A percentile compares a stretch with the other conserved stretches of the same genome.
These are phyloP conservation scores for Fusarium sp. DNA, from an alignment of 2,329 filamentous ascomycete species.

Conservation along the genomic window DNA sequence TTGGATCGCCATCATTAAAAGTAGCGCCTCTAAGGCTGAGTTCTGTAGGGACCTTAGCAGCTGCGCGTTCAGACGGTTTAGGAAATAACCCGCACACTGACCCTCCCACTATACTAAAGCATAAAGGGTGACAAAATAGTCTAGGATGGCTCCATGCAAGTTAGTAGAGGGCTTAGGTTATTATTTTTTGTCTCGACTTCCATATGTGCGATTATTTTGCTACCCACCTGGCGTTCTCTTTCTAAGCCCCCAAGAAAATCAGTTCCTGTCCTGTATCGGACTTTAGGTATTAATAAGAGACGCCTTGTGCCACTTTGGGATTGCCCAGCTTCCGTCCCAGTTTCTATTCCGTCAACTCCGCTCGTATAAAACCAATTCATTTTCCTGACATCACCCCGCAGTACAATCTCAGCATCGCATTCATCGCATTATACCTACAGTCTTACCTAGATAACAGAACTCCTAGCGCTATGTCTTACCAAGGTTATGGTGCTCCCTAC, in stretches of 20 bases:
- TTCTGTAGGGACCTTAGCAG: constrained; percentile 10
- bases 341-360: constrained; percentile 17
- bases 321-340: background rate
- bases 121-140: too few relatives aligned
- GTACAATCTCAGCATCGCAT: constrained; percentile 12
- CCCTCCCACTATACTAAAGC: too few relatives aligned
- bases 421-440: background rate
- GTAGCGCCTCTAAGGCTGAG: constrained; percentile 39
- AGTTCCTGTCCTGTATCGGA: background rate
- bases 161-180: too few relatives aligned
- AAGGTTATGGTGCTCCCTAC: constrained; percentile 50
- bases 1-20: constrained; percentile 34
- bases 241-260: constrained; percentile 22
- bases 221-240: too few relatives aligned
- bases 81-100: too few relatives aligned
- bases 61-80: too few relatives aligned
- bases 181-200: too few relatives aligned
- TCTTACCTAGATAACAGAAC: background rate
- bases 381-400: constrained; percentile 29
- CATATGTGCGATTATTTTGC: too few relatives aligned
- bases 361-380: constrained; percentile 17
- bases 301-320: constrained; percentile 18
- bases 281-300: constrained; percentile 32
- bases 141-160: too few relatives aligned
- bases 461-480: constrained; percentile 53